Conservation (phyloP, 2,329 filamentous ascomycete species). For the Aspergillus nomiae region DNA sequence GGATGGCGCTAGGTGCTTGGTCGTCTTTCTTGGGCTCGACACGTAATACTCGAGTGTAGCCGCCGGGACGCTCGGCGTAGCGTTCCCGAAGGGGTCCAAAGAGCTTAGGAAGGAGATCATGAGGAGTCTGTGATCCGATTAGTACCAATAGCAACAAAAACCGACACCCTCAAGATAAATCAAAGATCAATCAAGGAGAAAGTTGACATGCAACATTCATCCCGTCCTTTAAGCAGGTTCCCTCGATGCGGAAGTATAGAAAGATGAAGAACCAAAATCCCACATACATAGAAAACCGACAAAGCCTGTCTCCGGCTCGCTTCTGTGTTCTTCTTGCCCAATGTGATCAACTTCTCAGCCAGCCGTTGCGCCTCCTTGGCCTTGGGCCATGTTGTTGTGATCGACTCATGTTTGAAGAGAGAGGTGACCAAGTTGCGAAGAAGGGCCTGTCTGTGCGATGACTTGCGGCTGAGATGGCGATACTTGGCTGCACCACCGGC, state of each 20-base stretch:
- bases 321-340: slow-evolving; percentile 91
- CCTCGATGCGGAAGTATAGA: not conserved
- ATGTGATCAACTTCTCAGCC: slow-evolving; percentile 90
- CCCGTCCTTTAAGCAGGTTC: not conserved
- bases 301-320: slow-evolving; percentile 74
- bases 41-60: slow-evolving; percentile 91
- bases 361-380: slow-evolving; percentile 94
- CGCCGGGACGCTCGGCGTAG: slow-evolving; percentile 77
- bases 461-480: slow-evolving; percentile 82
- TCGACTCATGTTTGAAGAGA: slow-evolving; percentile 88
- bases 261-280: not conserved
- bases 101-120: slow-evolving; percentile 71
- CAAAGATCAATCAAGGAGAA: not conserved
- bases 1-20: slow-evolving; percentile 84
- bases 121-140: slow-evolving; percentile 37
- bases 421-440: slow-evolving; percentile 95
- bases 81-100: slow-evolving; percentile 80
- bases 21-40: slow-evolving; percentile 87
- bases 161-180: not conserved
- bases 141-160: not conserved
- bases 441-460: slow-evolving; percentile 85
- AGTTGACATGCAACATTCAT: not conserved
- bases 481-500: slow-evolving; percentile 85
- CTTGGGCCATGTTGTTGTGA: slow-evolving; percentile 93
- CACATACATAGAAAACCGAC: slow-evolving; percentile 79